Percentiles rank a stretch among this genome's conserved stretches.
phyloP scores from a whole-genome alignment of 1,139 yeast species.

The Saccharomyces uvarum region DNA sequence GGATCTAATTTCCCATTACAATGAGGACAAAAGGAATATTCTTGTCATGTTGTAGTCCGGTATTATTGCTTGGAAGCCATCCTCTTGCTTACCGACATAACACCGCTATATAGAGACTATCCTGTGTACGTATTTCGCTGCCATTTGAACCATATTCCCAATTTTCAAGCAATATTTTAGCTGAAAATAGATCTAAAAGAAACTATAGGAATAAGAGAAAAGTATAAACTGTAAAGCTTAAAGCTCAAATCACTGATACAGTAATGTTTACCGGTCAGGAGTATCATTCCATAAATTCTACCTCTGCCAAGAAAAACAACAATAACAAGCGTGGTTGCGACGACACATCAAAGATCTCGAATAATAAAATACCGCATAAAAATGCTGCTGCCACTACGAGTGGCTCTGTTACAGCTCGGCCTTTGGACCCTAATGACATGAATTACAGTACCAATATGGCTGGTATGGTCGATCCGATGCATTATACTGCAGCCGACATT shows the following conservation, averaged over 20 bases:
- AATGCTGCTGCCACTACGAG: background rate
- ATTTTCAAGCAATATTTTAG: background rate
- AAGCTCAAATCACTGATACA: background rate
- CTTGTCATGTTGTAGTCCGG: background rate
- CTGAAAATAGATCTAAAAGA: background rate
- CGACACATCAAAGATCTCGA: background rate
- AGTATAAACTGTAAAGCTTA: background rate
- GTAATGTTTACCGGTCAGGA: background rate
- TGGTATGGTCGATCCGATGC: background rate
- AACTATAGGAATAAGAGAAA: background rate
- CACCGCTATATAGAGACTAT: background rate
- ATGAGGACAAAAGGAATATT: background rate
- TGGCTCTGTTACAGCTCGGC: background rate
- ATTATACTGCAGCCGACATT: background rate
- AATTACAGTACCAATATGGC: background rate
- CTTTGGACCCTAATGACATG: background rate
- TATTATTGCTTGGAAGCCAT: background rate
- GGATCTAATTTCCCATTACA: background rate
- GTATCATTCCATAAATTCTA: background rate
- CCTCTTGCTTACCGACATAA: background rate
- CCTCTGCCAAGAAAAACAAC: background rate
- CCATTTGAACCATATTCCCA: background rate
- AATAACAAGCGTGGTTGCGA: background rate
- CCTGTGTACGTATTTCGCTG: background rate
- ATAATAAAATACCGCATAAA: background rate